Conservation (phyloP, 768 basidiomycete species). For the Galerina marginata region DNA sequence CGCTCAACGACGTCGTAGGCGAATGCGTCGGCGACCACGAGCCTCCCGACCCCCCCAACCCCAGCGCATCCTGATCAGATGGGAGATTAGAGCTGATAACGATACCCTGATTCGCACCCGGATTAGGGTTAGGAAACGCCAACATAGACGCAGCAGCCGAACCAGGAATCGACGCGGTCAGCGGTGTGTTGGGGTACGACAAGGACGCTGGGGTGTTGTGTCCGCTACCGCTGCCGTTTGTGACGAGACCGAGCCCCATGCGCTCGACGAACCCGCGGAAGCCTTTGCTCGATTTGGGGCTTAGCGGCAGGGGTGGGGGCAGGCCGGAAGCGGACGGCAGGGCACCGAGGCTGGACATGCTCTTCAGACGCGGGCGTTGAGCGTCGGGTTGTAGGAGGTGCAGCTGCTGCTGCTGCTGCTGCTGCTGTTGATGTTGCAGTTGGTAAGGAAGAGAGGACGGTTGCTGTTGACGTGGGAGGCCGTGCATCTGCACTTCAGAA, state of each 20-base stretch:
- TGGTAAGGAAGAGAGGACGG: no score
- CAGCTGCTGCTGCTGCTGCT: background rate
- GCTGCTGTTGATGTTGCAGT: background rate
- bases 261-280: conserved; percentile 30
- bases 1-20: conserved; percentile 12
- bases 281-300: conserved; percentile 15
- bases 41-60: background rate
- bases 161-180: conserved; percentile 1
- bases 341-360: conserved; percentile 24
- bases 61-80: background rate
- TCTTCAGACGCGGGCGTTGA: conserved; percentile 21
- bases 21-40: conserved; percentile 12
- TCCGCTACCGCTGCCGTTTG: no score
- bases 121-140: background rate
- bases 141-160: conserved; percentile 4
- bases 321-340: conserved; percentile 3
- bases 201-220: conserved; percentile 12
- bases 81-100: background rate
- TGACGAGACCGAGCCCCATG: conserved; percentile 25
- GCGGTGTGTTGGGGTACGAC: conserved; percentile 9
- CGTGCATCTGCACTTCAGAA: no score
- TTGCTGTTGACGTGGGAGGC: no score
- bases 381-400: background rate
- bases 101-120: background rate
- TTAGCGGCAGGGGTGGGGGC: conserved; percentile 1